Evolutionary conservation across 164 flowering plant genomes (phyloP).

Genomic region (Litsea cubeba): DNA sequence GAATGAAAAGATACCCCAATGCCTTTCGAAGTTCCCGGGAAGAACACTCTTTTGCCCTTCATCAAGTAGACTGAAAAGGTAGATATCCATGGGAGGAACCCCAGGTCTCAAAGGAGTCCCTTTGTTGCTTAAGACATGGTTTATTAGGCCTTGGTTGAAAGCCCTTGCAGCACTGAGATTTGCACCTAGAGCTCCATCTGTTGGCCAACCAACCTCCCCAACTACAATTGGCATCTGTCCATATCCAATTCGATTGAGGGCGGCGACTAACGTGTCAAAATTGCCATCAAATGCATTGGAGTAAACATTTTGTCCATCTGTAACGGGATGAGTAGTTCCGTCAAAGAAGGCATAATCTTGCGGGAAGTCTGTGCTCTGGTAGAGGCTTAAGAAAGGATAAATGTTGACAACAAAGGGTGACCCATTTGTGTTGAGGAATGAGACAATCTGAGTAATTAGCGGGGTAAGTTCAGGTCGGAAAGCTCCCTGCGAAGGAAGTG

Average conservation of each 20-base stretch:
- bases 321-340: slow-evolving; percentile 67
- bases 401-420: slow-evolving; percentile 93
- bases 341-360: slow-evolving; percentile 91
- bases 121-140: slow-evolving; percentile 52
- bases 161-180: slow-evolving; percentile 73
- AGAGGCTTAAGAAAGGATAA: slow-evolving; percentile 88
- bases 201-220: slow-evolving; percentile 96
- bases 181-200: slow-evolving; percentile 77
- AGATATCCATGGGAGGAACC: slow-evolving; percentile 69
- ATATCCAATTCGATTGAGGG: slow-evolving; percentile 72
- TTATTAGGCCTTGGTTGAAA: slow-evolving; percentile 80
- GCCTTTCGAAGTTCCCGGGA: slow-evolving; percentile 92
- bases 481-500: slow-evolving; percentile 83
- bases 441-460: slow-evolving; percentile 69
- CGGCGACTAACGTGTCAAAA: slow-evolving; percentile 77
- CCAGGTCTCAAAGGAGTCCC: slow-evolving; percentile 91
- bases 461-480: slow-evolving; percentile 76
- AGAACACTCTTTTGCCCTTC: slow-evolving; percentile 75
- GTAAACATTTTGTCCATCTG: slow-evolving; percentile 74
- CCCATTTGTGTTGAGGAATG: slow-evolving; percentile 76
- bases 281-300: slow-evolving; percentile 88
- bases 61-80: slow-evolving; percentile 78
- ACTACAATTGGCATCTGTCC: slow-evolving; percentile 75
- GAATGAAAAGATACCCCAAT: slow-evolving; percentile 91
- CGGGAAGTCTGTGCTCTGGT: slow-evolving; percentile 73